Evolutionary conservation across 257 asterid species (phyloP).

Genomic region (Dorcoceras hygrometricum): DNA sequence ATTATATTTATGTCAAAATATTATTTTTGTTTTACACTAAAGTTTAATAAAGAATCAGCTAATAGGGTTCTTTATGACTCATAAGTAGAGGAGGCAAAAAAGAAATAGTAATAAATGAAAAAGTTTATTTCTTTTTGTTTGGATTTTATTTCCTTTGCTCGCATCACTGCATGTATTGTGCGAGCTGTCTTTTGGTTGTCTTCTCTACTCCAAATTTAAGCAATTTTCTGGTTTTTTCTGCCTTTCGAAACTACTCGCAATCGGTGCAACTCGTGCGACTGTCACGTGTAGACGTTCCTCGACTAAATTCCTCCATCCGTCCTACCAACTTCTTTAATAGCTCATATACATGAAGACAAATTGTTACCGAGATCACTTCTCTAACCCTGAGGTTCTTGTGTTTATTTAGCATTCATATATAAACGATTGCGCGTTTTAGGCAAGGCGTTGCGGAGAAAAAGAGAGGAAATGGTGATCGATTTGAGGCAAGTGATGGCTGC

Average conservation of each 20-base stretch:
- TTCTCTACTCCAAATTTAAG: not conserved
- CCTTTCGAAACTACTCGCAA: not conserved
- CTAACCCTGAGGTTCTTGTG: not conserved
- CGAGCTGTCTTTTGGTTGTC: not conserved
- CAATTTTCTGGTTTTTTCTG: not conserved
- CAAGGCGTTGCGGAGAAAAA: not conserved
- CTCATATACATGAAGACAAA: not conserved
- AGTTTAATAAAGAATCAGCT: too few relatives aligned
- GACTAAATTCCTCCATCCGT: not conserved
- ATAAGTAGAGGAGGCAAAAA: too few relatives aligned
- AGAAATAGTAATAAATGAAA: too few relatives aligned
- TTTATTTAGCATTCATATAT: not conserved
- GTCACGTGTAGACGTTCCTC: not conserved
- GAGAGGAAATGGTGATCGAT: conserved; percentile 35
- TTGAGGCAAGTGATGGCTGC: conserved; percentile 56
- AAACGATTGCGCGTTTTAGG: not conserved
- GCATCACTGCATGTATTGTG: not conserved
- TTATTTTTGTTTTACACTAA: too few relatives aligned
- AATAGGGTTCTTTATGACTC: too few relatives aligned
- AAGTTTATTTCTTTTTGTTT: too few relatives aligned
- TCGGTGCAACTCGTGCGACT: not conserved
- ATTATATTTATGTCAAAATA: too few relatives aligned
- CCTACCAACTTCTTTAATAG: not conserved
- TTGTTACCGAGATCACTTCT: not conserved
- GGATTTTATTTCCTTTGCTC: not conserved